A percentile compares a stretch with the other conserved stretches of the same genome.
Evolutionary conservation across 495 filamentous ascomycete genomes (phyloP).

Genomic region (Podospora anserina): DNA sequence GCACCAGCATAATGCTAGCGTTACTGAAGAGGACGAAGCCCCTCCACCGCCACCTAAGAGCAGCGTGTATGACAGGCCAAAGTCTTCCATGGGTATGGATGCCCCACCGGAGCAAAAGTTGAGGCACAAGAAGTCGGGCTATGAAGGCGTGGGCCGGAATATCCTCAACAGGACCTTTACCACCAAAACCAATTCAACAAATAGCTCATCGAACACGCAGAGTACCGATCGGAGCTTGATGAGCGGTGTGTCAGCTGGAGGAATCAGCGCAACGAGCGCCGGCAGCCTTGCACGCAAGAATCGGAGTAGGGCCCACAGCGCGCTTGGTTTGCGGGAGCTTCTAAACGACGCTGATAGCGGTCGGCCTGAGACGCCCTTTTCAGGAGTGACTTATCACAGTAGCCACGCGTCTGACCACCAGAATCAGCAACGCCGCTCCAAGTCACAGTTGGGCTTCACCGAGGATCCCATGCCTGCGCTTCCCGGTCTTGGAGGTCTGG

Average conservation of each 20-base stretch:
- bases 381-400: constrained; percentile 77
- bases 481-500: constrained; percentile 50
- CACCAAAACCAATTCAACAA: constrained; percentile 80
- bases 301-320: constrained; percentile 48
- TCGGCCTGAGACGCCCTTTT: constrained; percentile 69
- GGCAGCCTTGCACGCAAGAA: constrained; percentile 82
- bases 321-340: constrained; percentile 49
- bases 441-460: constrained; percentile 47
- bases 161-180: constrained; percentile 74
- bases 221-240: constrained; percentile 82
- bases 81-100: constrained; percentile 48
- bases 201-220: constrained; percentile 67
- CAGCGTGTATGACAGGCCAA: constrained; percentile 43
- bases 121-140: constrained; percentile 71
- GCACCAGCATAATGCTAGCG: constrained; percentile 56
- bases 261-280: constrained; percentile 90
- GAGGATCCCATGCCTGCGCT: constrained; percentile 54
- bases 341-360: constrained; percentile 32
- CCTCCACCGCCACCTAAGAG: constrained; percentile 65
- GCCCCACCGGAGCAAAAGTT: constrained; percentile 35
- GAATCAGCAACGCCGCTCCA: constrained; percentile 39
- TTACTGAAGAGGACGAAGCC: constrained; percentile 47
- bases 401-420: constrained; percentile 66
- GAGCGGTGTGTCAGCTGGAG: constrained; percentile 88
- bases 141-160: constrained; percentile 66